phyloP scores from a whole-genome alignment of 306 rosid genomes.

The Cucurbita moschata region DNA sequence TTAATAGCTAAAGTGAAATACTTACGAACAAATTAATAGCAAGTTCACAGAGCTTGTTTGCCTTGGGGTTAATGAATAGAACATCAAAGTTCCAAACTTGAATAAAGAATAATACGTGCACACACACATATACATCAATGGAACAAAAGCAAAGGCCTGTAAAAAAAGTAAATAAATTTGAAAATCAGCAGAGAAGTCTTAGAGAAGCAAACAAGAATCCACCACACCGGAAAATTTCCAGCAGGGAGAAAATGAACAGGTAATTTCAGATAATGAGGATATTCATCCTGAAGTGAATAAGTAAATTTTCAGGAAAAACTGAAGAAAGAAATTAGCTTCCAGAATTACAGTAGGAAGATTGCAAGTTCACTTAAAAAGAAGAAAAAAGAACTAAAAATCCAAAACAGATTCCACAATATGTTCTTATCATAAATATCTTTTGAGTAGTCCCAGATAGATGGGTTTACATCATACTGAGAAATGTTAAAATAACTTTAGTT shows the following conservation, averaged over 20 bases:
- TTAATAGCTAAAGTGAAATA: slow-evolving; percentile 3
- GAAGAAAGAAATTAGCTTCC: background rate
- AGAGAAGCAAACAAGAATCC: background rate
- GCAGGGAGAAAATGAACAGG: background rate
- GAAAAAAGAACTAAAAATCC: background rate
- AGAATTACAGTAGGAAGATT: background rate
- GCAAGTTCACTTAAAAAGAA: background rate
- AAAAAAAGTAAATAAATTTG: slow-evolving; percentile 20
- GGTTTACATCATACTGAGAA: background rate
- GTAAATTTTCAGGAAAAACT: background rate
- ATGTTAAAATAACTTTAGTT: background rate
- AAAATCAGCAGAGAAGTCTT: slow-evolving; percentile 8
- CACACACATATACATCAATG: slow-evolving; percentile 95
- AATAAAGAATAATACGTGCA: slow-evolving; percentile 95
- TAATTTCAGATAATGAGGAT: background rate
- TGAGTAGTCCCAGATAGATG: background rate
- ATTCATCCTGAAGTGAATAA: background rate
- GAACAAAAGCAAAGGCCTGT: slow-evolving; percentile 82
- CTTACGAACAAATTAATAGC: slow-evolving; percentile 99
- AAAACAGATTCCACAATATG: background rate
- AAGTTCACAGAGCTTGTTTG: slow-evolving; percentile 88
- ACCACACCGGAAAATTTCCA: background rate
- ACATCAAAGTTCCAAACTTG: slow-evolving; percentile 78
- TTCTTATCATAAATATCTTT: background rate
- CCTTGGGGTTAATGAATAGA: slow-evolving; percentile 87